Evolutionary conservation across 352 stramenopile genomes (phyloP), one percentile per base, ranked within the genome.

Genomic region (Pythium periplocum): DNA sequence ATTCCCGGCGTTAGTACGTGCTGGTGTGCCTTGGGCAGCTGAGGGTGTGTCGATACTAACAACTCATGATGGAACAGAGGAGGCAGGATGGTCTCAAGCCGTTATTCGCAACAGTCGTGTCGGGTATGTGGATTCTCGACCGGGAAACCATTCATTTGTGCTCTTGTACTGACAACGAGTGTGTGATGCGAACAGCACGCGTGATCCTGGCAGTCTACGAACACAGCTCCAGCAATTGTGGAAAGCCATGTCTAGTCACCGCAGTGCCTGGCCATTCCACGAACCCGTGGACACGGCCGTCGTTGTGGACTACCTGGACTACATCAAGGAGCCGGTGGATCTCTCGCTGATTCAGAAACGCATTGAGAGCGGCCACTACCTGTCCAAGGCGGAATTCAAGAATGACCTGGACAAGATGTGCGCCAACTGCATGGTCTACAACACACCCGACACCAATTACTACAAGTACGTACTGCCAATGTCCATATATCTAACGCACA

Each of bases 381-480:
- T 91, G 37, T 95, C 79, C 9, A 98, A 96, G 54, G 64, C 89
- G 44, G 85, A 86, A 55, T 81, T 99, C 48, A 92, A 97, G 59
- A 75, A 80, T 8, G 97, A 99, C 55, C 68, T 99, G 48, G 79
- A 96, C 56, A 85, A 90, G 42, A 99, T 99, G 93, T 96, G 93
- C 55, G 82, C 96, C 63, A 99, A 99, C 71, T 99, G 96, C 71
- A 98, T 89, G 58, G 62, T 80, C 9, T 99, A 99, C 86, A 99
- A 99, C 78, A 90, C 83, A 10, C 77, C 84, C 49, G 86, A 87
- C 12, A 98, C 90, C 57, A 98, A 98, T 68, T 98, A 98, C 68
- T 97, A 98, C 71, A 98, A 95, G 83, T 97, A 90, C 49, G 79
- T 83, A 49, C 17, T 51, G 30, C 37, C 17, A 26, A 26, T 26